These are phyloP conservation scores for Lactarius psammicola DNA, from an alignment of 768 basidiomycete genomes.

Conservation along the genomic window DNA sequence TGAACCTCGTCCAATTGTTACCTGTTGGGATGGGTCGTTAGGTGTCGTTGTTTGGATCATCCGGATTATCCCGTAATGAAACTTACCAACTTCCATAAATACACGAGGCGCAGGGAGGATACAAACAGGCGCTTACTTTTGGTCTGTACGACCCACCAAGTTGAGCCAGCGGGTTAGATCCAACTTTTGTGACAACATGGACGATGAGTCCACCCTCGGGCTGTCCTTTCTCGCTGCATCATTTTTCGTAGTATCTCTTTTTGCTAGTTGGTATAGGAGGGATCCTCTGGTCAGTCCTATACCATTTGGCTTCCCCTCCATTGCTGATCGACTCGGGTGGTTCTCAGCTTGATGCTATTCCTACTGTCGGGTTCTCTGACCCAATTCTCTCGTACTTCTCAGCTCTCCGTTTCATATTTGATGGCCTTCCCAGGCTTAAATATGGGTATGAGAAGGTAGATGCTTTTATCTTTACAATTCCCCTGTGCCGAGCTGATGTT, in stretches of 20 bases:
- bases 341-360: slow-evolving; percentile 19
- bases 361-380: slow-evolving; percentile 23
- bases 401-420: not conserved
- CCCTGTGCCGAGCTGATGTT: not conserved
- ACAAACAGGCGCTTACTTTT: too few relatives aligned
- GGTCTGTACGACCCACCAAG: not conserved
- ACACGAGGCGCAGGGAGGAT: too few relatives aligned
- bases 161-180: not conserved
- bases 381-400: slow-evolving; percentile 22
- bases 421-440: not conserved
- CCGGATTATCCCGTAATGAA: too few relatives aligned
- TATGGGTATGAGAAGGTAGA: not conserved
- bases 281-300: slow-evolving; percentile 8
- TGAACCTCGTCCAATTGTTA: too few relatives aligned
- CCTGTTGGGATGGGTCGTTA: too few relatives aligned
- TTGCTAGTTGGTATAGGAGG: slow-evolving; percentile 6
- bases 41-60: too few relatives aligned
- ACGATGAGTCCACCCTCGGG: not conserved
- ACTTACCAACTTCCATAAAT: too few relatives aligned
- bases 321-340: not conserved
- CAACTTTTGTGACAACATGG: slow-evolving; percentile 3
- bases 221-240: not conserved
- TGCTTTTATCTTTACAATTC: not conserved
- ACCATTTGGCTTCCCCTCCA: too few relatives aligned
- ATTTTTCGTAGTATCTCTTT: not conserved